Base-by-base conservation (phyloP, 2,329 filamentous ascomycete species). In the Leptographium lundbergii region DNA sequence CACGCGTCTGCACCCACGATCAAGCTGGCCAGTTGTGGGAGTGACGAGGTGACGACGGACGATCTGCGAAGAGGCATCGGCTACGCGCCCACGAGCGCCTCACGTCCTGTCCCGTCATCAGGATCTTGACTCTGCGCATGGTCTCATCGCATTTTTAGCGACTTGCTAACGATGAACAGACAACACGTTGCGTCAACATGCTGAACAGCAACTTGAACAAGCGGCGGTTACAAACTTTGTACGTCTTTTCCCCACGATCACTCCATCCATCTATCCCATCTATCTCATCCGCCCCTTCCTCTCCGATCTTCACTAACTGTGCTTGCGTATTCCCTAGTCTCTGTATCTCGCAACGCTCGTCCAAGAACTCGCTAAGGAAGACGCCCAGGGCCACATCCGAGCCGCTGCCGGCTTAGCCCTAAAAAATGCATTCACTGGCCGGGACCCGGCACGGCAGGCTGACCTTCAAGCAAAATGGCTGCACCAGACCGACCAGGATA, bases 201-300 rank as follows among this genome's bases (percentile, higher is more conserved):
- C 94, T 67, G 94, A 99, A 78, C 87, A 94, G 74, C 91, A 96
- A 78, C 89, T 99, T 67, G 84, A 81, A 68, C 89, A 94, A 75
- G 94, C 94, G 69, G 89, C 92, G 65, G 90, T 96, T 74, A 87
- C 85, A 71, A 92, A 99, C 78, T 99, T 97, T 74, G 94, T 99
- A 85, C 70, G 75, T 71, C 51, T 39, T 17, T 24, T 57, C 48
- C 60, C 54, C 55, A 57, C 57, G 47, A 62, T 55, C 19, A 25
- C 48, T 29, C 47, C 32, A n/a, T 42, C 19, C 48, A 32, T 22
- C 47, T 48, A 11, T 25, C 54, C 14, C 9, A 24, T 29, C 22
- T 22, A n/a, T 36, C 7, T 11, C 32, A 34, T 34, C 9, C 32
- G 7, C 32, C 17, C 24, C 24, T n/a, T 36, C 5, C 10, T 32